Conservation (phyloP, 805 yeast species). For the Saturnispora diversa region DNA sequence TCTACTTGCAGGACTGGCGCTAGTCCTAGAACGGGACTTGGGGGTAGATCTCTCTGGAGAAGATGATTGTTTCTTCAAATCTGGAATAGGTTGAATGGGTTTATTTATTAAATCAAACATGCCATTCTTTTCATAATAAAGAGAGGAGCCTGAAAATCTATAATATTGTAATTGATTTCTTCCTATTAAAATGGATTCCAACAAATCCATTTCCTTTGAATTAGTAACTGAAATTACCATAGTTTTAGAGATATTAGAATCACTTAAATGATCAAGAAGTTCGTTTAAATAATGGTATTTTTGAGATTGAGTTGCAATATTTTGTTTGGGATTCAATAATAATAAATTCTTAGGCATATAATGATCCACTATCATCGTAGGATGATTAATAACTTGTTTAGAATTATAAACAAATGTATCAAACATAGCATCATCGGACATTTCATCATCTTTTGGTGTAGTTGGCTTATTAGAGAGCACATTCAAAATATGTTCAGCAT, state of each 20-base stretch:
- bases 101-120: slow-evolving; percentile 23
- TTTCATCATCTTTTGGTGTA: slow-evolving; percentile 1
- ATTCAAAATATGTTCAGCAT: slow-evolving; percentile 23
- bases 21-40: slow-evolving; percentile 1
- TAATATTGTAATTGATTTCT: slow-evolving; percentile 49
- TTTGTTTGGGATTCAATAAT: slow-evolving; percentile 55
- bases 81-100: background rate
- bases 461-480: slow-evolving; percentile 1
- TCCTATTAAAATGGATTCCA: slow-evolving; percentile 76
- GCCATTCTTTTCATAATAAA: slow-evolving; percentile 32
- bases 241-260: slow-evolving; percentile 20
- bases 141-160: slow-evolving; percentile 58
- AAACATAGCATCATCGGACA: slow-evolving; percentile 30
- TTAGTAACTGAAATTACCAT: slow-evolving; percentile 48
- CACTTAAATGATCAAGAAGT: slow-evolving; percentile 33
- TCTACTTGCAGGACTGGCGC: background rate
- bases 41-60: slow-evolving; percentile 1
- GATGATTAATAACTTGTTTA: slow-evolving; percentile 50
- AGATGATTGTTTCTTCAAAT: background rate
- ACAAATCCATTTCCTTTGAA: slow-evolving; percentile 63
- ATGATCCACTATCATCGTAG: slow-evolving; percentile 66
- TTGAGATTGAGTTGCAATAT: slow-evolving; percentile 46
- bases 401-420: slow-evolving; percentile 39
- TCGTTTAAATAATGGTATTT: slow-evolving; percentile 50
- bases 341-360: slow-evolving; percentile 65